These are phyloP conservation scores for Geotrichum reessii DNA, from an alignment of 1,139 yeast genomes.

Conservation along the genomic window DNA sequence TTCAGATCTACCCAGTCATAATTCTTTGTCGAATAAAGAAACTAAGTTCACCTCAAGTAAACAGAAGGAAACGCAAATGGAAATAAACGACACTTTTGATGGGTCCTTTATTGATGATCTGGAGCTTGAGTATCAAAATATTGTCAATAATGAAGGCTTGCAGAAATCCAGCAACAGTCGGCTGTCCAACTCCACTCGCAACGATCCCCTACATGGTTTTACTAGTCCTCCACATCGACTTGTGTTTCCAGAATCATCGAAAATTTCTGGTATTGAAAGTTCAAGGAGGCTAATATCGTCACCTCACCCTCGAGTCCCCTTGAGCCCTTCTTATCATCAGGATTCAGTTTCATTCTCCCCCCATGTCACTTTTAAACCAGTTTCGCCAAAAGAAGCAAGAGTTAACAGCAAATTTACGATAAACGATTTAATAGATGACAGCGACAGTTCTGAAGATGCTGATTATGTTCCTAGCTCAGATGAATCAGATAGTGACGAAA, in stretches of 20 bases:
- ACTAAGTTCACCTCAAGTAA: neutral
- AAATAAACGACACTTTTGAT: neutral
- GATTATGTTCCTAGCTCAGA: slow-evolving; percentile 1
- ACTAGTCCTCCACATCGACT: neutral
- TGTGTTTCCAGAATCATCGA: neutral
- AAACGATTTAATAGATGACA: neutral
- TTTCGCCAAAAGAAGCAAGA: neutral
- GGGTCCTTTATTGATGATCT: slow-evolving; percentile 11
- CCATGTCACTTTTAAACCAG: neutral
- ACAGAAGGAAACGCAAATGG: neutral
- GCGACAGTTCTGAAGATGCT: slow-evolving; percentile 1
- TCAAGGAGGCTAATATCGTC: neutral
- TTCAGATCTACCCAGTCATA: slow-evolving; percentile 2
- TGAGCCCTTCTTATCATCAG: neutral
- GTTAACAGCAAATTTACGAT: neutral
- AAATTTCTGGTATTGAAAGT: neutral
- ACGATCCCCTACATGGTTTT: neutral
- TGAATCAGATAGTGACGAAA: slow-evolving; percentile 1
- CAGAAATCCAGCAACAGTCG: neutral
- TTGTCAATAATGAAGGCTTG: neutral
- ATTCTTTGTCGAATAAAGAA: neutral
- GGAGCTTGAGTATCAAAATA: slow-evolving; percentile 13
- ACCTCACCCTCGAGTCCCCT: neutral
- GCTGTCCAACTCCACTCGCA: neutral
- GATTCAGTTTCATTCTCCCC: neutral